phyloP scores from a whole-genome alignment of 257 asterid species.

The Henckelia pumila region DNA sequence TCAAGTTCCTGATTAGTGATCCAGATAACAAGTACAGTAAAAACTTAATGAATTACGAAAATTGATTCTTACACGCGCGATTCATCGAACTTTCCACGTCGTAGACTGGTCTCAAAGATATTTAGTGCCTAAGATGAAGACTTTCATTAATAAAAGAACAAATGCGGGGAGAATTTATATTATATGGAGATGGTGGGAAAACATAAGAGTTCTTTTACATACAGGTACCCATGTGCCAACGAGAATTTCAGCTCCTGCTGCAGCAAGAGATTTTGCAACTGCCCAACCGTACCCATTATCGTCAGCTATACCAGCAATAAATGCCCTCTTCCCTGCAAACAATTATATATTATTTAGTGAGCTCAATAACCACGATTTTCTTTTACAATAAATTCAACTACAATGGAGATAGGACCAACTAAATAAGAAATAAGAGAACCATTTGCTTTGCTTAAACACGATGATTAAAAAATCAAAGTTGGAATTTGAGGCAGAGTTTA shows the following conservation, averaged over 20 bases:
- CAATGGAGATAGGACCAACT: background rate
- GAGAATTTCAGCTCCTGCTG: constrained; percentile 97
- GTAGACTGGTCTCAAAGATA: constrained; percentile 81
- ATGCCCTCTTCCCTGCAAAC: constrained; percentile 87
- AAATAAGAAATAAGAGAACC: background rate
- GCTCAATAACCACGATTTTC: background rate
- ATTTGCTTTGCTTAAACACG: background rate
- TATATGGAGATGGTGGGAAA: background rate
- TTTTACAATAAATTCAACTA: background rate
- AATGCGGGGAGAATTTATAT: constrained; percentile 2
- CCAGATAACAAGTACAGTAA: constrained; percentile 9
- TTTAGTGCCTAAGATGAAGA: constrained; percentile 62
- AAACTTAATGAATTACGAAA: background rate
- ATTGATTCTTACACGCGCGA: constrained; percentile 66
- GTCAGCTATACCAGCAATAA: constrained; percentile 93
- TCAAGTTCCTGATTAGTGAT: constrained; percentile 22
- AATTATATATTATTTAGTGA: constrained; percentile 16
- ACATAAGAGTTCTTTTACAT: constrained; percentile 33
- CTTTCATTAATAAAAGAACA: constrained; percentile 15
- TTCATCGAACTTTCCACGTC: constrained; percentile 93
- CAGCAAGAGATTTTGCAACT: constrained; percentile 90
- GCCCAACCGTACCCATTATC: constrained; percentile 99
- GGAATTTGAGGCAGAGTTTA: background rate
- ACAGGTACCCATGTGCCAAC: constrained; percentile 99
- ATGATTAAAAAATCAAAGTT: background rate